Evolutionary conservation across 1,284 basidiomycete species (phyloP).

Genomic region (Ceratobasidium sp.): DNA sequence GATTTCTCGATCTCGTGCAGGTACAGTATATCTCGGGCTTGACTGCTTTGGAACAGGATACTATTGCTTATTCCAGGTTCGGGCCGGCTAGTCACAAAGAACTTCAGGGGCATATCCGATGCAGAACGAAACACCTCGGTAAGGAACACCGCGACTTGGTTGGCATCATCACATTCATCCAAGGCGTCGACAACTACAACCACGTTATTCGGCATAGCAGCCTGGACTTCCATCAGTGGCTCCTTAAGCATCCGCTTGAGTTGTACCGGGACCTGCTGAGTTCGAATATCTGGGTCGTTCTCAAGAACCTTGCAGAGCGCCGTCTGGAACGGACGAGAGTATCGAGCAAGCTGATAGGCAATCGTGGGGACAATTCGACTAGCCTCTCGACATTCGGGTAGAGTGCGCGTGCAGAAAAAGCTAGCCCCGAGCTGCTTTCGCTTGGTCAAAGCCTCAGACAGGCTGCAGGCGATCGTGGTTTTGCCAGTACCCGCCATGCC

Average conservation of each 20-base stretch:
- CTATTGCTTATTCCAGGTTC: neutral
- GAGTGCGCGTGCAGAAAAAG: conserved; percentile 2
- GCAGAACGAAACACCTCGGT: neutral
- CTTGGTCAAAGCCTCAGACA: neutral
- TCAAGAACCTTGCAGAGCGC: neutral
- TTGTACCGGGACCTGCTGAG: neutral
- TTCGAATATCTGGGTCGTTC: neutral
- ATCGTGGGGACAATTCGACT: neutral
- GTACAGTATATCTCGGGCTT: neutral
- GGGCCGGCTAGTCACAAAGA: conserved; percentile 1
- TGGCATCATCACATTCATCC: neutral
- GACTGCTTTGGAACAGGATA: neutral
- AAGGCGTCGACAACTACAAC: conserved; percentile 3
- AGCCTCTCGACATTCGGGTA: neutral
- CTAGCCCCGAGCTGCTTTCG: neutral
- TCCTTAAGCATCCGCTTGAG: neutral
- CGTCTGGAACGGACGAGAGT: neutral
- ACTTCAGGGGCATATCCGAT: neutral
- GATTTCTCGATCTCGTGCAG: conserved; percentile 22
- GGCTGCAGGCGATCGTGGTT: neutral
- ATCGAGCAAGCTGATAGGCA: conserved; percentile 3
- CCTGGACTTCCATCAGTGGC: neutral
- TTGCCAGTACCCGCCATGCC: neutral
- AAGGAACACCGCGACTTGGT: neutral
- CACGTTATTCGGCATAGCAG: neutral